Evolutionary conservation across 306 rosid genomes (phyloP).

Genomic region (Datisca glomerata): DNA sequence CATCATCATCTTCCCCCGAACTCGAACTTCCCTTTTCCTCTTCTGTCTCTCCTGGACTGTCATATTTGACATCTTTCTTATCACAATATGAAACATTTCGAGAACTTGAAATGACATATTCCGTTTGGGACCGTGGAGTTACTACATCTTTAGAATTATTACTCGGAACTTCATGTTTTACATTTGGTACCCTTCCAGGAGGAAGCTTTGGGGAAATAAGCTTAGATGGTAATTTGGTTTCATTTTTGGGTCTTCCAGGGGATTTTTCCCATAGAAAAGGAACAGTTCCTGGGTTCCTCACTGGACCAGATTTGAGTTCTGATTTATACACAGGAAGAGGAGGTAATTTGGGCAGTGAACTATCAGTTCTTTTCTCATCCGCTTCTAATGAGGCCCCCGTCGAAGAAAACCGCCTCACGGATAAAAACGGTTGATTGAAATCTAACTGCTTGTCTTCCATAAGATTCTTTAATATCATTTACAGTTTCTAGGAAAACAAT

Average conservation of each 20-base stretch:
- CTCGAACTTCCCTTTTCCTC: slow-evolving; percentile 20
- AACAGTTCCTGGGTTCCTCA: slow-evolving; percentile 59
- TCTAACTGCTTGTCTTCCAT: slow-evolving; percentile 82
- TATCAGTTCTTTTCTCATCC: slow-evolving; percentile 25
- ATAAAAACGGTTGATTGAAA: slow-evolving; percentile 71
- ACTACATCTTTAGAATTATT: slow-evolving; percentile 23
- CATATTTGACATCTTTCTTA: slow-evolving; percentile 15
- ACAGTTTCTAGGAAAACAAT: slow-evolving; percentile 1
- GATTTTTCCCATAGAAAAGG: slow-evolving; percentile 84
- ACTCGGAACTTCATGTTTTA: slow-evolving; percentile 25
- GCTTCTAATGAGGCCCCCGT: slow-evolving; percentile 23
- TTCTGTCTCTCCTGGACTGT: slow-evolving; percentile 16
- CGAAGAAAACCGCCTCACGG: slow-evolving; percentile 68
- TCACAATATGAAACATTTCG: slow-evolving; percentile 16
- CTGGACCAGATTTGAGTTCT: slow-evolving; percentile 73
- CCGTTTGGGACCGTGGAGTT: too few species aligned
- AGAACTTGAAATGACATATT: too few species aligned
- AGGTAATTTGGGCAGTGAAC: slow-evolving; percentile 34
- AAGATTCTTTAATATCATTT: slow-evolving; percentile 21
- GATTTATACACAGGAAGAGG: slow-evolving; percentile 49
- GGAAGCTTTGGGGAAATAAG: slow-evolving; percentile 45
- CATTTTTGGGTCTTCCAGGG: slow-evolving; percentile 83
- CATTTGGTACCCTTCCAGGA: slow-evolving; percentile 46
- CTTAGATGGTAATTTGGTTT: slow-evolving; percentile 16
- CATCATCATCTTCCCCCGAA: slow-evolving; percentile 50